phyloP scores from a whole-genome alignment of 2,329 filamentous ascomycete species.

The Trichoderma cornu-damae region DNA sequence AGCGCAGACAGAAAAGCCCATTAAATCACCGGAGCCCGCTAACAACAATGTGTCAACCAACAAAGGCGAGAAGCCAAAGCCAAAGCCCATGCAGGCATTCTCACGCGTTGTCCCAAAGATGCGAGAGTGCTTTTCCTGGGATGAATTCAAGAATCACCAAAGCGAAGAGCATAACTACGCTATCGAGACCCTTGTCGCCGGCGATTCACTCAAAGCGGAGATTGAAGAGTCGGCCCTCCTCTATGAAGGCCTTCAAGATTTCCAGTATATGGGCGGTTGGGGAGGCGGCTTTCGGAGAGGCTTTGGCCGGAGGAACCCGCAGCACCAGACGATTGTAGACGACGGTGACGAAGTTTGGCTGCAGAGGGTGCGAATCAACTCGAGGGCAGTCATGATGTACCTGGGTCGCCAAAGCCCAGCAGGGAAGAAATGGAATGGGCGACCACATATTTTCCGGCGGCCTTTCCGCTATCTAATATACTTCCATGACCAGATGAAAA shows the following conservation, averaged over 20 bases:
- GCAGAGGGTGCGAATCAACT: conserved; percentile 13
- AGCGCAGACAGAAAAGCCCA: background rate
- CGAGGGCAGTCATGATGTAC: conserved; percentile 12
- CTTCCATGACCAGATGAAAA: conserved; percentile 13
- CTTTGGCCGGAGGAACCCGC: conserved; percentile 2
- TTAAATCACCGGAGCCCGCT: background rate
- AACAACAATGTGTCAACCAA: background rate
- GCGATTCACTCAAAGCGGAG: conserved; percentile 9
- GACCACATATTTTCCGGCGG: conserved; percentile 4
- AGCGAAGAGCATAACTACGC: conserved; percentile 8
- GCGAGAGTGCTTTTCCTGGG: conserved; percentile 3
- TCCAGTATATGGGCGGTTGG: background rate
- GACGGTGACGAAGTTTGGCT: conserved; percentile 11
- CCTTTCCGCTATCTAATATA: conserved; percentile 15
- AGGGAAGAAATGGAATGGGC: conserved; percentile 14
- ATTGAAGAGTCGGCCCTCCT: conserved; percentile 7
- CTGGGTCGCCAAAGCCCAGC: conserved; percentile 6
- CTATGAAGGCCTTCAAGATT: conserved; percentile 4
- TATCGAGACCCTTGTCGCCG: conserved; percentile 11
- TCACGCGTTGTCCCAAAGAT: conserved; percentile 2
- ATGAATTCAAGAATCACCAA: conserved; percentile 10
- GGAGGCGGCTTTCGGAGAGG: background rate
- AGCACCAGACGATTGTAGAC: conserved; percentile 4
- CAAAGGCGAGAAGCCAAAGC: conserved; percentile 8
- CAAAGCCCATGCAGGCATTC: conserved; percentile 10